Percentiles rank a stretch among this genome's conserved stretches.
Conservation (phyloP, 805 yeast genomes). For the Sugiyamaella boreocaroliniensis region DNA sequence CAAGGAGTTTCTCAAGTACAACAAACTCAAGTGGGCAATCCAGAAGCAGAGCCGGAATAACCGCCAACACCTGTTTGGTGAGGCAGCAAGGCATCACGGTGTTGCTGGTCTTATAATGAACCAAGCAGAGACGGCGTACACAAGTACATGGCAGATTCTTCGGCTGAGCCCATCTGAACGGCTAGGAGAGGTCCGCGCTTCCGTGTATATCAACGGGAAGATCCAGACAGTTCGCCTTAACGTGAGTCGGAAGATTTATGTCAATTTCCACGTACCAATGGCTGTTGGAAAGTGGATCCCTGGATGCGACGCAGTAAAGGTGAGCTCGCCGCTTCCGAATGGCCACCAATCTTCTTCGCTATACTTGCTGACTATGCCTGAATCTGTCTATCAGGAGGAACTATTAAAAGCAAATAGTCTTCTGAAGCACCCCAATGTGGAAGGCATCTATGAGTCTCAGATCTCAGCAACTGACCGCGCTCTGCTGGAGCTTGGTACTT, state of each 20-base stretch:
- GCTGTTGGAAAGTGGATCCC: slow-evolving; percentile 38
- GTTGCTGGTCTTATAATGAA: slow-evolving; percentile 65
- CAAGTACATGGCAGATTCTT: slow-evolving; percentile 79
- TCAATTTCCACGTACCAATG: slow-evolving; percentile 43
- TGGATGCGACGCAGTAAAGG: slow-evolving; percentile 50
- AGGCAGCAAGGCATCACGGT: slow-evolving; percentile 35
- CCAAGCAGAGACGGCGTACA: slow-evolving; percentile 66
- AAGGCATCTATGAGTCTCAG: slow-evolving; percentile 72
- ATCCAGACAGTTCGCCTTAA: slow-evolving; percentile 68
- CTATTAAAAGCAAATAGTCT: slow-evolving; percentile 51
- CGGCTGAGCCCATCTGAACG: slow-evolving; percentile 44
- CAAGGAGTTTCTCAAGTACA: slow-evolving; percentile 51
- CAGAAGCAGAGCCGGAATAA: slow-evolving; percentile 68
- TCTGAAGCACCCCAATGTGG: slow-evolving; percentile 52
- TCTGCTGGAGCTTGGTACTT: slow-evolving; percentile 68
- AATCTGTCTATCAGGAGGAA: slow-evolving; percentile 52
- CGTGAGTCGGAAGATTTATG: slow-evolving; percentile 65
- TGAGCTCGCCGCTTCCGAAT: slow-evolving; percentile 61
- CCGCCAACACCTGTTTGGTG: slow-evolving; percentile 75
- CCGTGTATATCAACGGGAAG: slow-evolving; percentile 59
- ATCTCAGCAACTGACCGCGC: slow-evolving; percentile 65
- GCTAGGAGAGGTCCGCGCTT: slow-evolving; percentile 76
- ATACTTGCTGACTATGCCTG: slow-evolving; percentile 64
- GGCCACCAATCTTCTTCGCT: slow-evolving; percentile 47
- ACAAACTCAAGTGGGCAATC: slow-evolving; percentile 80